These are phyloP conservation scores for Fusarium sp. DNA, from an alignment of 2,329 filamentous ascomycete species.

Conservation along the genomic window DNA sequence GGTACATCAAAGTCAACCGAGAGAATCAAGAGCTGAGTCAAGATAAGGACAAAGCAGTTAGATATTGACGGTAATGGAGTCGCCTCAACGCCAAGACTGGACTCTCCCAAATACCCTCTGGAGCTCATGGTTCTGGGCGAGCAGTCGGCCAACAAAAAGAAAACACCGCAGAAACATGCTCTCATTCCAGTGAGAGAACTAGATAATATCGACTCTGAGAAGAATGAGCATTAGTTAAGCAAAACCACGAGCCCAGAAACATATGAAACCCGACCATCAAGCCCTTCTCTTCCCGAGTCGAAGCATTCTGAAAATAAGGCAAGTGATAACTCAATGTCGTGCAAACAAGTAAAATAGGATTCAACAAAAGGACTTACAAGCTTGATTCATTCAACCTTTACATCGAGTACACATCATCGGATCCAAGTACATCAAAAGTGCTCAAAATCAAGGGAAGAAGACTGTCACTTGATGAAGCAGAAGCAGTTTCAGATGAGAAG, in stretches of 20 bases:
- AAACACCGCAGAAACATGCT: not conserved
- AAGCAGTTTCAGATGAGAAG: not conserved
- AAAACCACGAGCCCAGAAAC: not conserved
- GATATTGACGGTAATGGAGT: not conserved
- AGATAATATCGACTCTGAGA: not conserved
- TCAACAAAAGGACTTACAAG: not conserved
- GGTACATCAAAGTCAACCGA: no score
- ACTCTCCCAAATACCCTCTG: not conserved
- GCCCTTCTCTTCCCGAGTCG: not conserved
- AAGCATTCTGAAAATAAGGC: not conserved
- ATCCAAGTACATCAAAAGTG: not conserved
- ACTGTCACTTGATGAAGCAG: conserved; percentile 14
- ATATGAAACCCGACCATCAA: not conserved
- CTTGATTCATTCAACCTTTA: conserved; percentile 20
- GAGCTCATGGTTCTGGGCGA: not conserved
- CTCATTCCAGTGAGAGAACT: no score
- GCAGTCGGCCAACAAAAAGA: not conserved
- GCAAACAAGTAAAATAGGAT: conserved; percentile 16
- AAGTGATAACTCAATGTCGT: not conserved
- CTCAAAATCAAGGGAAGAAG: conserved; percentile 14
- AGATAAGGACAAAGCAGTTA: not conserved
- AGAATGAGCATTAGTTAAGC: not conserved
- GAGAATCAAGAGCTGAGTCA: not conserved
- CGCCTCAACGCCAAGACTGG: not conserved
- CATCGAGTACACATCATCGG: conserved; percentile 26